Evolutionary conservation across 352 stramenopile species (phyloP).

Genomic region (Globisporangium okanoganense): DNA sequence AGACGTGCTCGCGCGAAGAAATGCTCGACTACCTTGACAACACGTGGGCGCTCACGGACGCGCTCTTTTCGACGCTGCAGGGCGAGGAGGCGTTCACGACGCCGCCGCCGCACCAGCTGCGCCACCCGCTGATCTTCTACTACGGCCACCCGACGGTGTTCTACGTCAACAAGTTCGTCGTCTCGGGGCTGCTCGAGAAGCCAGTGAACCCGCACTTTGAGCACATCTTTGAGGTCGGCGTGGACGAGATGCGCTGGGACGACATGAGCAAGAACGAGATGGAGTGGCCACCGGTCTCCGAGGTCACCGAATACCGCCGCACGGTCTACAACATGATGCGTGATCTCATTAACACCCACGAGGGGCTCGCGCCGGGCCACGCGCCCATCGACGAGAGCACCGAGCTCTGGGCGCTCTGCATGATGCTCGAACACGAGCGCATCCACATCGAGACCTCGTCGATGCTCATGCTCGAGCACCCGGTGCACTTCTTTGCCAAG

Average conservation of each 20-base stretch:
- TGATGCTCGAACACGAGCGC: constrained; percentile 96
- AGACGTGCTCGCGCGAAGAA: constrained; percentile 72
- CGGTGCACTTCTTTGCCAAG: constrained; percentile 84
- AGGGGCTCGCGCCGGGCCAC: constrained; percentile 69
- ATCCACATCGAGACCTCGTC: constrained; percentile 98
- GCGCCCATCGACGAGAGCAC: constrained; percentile 76
- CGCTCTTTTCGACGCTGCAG: constrained; percentile 90
- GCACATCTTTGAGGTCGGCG: constrained; percentile 95
- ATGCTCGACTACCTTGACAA: constrained; percentile 96
- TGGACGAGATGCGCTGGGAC: constrained; percentile 99
- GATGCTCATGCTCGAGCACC: constrained; percentile 93
- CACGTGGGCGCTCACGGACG: constrained; percentile 93
- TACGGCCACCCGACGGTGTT: constrained; percentile 96
- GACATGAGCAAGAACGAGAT: constrained; percentile 97
- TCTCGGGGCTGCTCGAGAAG: constrained; percentile 85
- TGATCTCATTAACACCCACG: constrained; percentile 86
- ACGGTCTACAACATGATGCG: constrained; percentile 89
- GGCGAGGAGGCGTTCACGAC: constrained; percentile 89
- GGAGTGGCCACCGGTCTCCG: constrained; percentile 88
- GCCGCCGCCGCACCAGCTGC: constrained; percentile 89
- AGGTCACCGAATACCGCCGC: constrained; percentile 92
- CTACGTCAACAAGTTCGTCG: constrained; percentile 96
- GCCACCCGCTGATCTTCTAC: constrained; percentile 98
- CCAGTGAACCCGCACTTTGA: constrained; percentile 94
- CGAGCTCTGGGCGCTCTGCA: constrained; percentile 93